Evolutionary conservation across 1,139 yeast species (phyloP).

Genomic region (Candida sanyaensis): DNA sequence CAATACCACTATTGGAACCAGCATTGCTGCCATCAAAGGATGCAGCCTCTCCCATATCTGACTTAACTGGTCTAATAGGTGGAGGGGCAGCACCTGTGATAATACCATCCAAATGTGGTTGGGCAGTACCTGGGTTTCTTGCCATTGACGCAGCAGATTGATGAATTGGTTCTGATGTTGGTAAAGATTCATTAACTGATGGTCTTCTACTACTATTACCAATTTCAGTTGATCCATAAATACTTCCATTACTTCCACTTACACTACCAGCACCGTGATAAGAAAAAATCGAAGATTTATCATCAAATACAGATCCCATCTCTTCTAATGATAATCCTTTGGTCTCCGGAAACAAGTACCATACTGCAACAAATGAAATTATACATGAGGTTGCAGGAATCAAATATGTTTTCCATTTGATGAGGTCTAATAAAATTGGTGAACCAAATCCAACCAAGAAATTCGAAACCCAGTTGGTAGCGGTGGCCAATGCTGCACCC

Average conservation of each 20-base stretch:
- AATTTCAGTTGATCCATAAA: conserved; percentile 14
- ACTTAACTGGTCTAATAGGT: conserved; percentile 15
- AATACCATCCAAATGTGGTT: conserved; percentile 22
- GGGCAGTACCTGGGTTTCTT: conserved; percentile 36
- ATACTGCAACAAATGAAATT: conserved; percentile 60
- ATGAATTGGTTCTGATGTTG: conserved; percentile 22
- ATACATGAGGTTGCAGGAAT: conserved; percentile 80
- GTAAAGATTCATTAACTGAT: conserved; percentile 14
- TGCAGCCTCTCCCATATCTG: conserved; percentile 18
- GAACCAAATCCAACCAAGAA: conserved; percentile 91
- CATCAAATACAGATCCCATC: conserved; percentile 55
- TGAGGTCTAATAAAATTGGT: conserved; percentile 75
- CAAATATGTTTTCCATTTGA: conserved; percentile 79
- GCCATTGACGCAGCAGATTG: conserved; percentile 43
- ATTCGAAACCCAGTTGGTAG: conserved; percentile 94
- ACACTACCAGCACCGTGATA: conserved; percentile 36
- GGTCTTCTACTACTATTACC: conserved; percentile 25
- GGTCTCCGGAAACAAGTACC: conserved; percentile 54
- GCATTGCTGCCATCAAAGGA: conserved; percentile 23
- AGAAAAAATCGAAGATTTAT: conserved; percentile 45
- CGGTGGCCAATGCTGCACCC: conserved; percentile 90
- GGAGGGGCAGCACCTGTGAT: conserved; percentile 17
- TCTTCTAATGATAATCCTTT: conserved; percentile 56
- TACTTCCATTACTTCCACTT: conserved; percentile 8
- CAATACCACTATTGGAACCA: conserved; percentile 23